phyloP scores from a whole-genome alignment of 73 alveolate species.

The Durusdinium trenchii region DNA sequence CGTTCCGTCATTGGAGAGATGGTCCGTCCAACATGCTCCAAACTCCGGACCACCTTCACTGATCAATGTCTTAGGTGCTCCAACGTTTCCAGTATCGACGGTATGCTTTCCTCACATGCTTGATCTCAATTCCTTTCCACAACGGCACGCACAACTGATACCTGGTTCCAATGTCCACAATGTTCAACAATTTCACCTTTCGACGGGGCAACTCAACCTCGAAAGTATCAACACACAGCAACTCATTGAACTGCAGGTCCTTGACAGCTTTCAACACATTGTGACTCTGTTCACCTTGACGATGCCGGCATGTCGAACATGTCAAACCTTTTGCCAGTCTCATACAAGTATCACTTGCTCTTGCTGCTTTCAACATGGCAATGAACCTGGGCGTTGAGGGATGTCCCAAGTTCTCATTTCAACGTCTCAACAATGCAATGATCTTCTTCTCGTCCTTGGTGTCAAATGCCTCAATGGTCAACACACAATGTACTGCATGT shows the following conservation, averaged over 20 bases:
- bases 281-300: background rate
- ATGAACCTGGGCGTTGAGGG: background rate
- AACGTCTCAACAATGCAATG: background rate
- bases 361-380: background rate
- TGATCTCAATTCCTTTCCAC: background rate
- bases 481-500: slow-evolving; percentile 19
- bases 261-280: background rate
- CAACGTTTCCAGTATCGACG: background rate
- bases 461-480: background rate
- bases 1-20: background rate
- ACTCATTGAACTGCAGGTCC: background rate
- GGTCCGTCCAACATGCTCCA: background rate
- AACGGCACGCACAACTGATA: slow-evolving; percentile 1
- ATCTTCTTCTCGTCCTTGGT: background rate
- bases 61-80: background rate
- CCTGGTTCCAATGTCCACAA: background rate
- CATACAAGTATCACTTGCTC: background rate
- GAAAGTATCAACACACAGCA: background rate
- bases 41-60: background rate
- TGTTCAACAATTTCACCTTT: background rate
- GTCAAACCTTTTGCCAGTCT: background rate
- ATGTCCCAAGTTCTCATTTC: slow-evolving; percentile 26
- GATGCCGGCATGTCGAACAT: background rate
- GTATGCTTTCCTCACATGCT: background rate
- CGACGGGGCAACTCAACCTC: background rate